These are phyloP conservation scores for Aspergillus novoparasiticus DNA, from an alignment of 2,329 filamentous ascomycete genomes.

Conservation along the genomic window DNA sequence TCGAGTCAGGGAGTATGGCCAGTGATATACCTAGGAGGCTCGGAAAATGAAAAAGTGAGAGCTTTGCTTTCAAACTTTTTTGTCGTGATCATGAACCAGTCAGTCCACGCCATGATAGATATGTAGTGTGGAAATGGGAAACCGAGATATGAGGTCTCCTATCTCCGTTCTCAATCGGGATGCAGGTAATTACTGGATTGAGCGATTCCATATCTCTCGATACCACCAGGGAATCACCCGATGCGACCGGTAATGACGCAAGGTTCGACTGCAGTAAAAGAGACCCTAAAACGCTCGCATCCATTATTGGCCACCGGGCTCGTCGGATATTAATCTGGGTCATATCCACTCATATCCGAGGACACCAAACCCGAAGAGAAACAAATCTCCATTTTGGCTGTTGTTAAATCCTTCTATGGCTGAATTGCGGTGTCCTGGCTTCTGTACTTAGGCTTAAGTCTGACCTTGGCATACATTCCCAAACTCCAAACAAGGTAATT, in stretches of 20 bases:
- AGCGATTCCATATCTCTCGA: not conserved
- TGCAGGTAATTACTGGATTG: not conserved
- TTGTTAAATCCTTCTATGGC: not conserved
- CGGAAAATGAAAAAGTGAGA: not conserved
- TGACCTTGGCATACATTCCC: conserved; percentile 5
- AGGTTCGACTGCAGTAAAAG: conserved; percentile 3
- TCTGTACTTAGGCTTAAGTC: not conserved
- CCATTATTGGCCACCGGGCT: conserved; percentile 5
- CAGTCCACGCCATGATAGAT: not conserved
- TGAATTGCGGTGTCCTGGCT: conserved; percentile 1
- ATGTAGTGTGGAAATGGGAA: not conserved
- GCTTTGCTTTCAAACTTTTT: not conserved
- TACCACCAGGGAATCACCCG: not conserved
- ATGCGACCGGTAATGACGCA: conserved; percentile 10
- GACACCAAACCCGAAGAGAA: not conserved
- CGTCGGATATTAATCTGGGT: conserved; percentile 17
- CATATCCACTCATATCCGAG: conserved; percentile 8
- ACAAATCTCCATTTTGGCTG: not conserved
- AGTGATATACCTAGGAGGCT: not conserved
- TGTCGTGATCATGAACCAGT: not conserved
- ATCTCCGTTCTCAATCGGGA: not conserved
- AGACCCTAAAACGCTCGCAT: not conserved
- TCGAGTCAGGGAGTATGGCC: not conserved
- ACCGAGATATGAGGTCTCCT: conserved; percentile 6
- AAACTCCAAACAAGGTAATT: not conserved